phyloP scores from a whole-genome alignment of 2,329 filamentous ascomycete species.

The Sporothrix luriei region DNA sequence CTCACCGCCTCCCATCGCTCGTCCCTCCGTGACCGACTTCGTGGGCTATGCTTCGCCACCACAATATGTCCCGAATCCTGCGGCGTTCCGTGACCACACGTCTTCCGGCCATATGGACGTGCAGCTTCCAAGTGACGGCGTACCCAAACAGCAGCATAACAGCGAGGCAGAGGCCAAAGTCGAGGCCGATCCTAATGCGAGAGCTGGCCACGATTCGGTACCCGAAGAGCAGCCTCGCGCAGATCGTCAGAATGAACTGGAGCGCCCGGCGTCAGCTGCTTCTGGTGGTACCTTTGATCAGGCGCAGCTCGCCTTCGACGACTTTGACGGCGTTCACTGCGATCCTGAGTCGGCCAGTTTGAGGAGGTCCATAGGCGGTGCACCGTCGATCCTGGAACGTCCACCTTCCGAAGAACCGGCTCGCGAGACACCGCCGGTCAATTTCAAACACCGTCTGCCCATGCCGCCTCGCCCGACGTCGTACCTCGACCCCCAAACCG shows the following conservation, averaged over 20 bases:
- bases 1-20: slow-evolving; percentile 24
- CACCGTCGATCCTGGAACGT: slow-evolving; percentile 14
- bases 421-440: slow-evolving; percentile 32
- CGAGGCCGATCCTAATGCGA: not conserved
- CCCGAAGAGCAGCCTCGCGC: not conserved
- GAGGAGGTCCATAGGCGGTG: slow-evolving; percentile 34
- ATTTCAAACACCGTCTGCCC: slow-evolving; percentile 32
- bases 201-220: not conserved
- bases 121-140: not conserved
- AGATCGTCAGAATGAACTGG: not conserved
- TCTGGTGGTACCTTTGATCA: slow-evolving; percentile 67
- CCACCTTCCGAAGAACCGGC: not conserved
- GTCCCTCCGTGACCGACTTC: slow-evolving; percentile 20
- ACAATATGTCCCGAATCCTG: not conserved
- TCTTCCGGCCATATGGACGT: slow-evolving; percentile 1
- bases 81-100: slow-evolving; percentile 4
- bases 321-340: slow-evolving; percentile 81
- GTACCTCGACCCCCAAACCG: slow-evolving; percentile 65
- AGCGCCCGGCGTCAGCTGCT: slow-evolving; percentile 54
- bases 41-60: slow-evolving; percentile 19
- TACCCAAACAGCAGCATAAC: not conserved
- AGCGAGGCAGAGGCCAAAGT: not conserved
- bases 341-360: slow-evolving; percentile 51
- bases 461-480: slow-evolving; percentile 53
- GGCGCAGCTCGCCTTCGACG: slow-evolving; percentile 68